Evolutionary conservation across 306 rosid genomes (phyloP), one percentile per base, ranked within the genome.

Genomic region (Calophaca sinica): DNA sequence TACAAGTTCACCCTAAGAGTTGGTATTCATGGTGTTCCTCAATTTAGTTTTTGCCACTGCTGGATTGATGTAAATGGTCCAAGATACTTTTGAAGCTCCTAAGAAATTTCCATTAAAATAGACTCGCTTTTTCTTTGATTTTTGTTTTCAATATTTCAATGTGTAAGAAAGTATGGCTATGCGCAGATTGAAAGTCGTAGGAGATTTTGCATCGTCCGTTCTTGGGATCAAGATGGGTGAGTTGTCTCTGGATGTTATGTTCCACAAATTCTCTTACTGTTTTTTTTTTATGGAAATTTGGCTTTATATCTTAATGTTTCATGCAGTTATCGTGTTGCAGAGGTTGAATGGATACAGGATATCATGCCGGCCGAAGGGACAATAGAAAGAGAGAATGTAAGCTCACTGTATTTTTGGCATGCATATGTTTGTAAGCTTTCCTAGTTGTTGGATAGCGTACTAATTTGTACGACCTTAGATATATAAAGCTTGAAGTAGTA

Each of bases 171-270:
- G 29, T 72, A 66, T 69, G 13, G 42, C 35, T 79, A 55, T 55
- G 59, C 72, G 84, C 97, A 94, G 98, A 86, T 92, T 81, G 97
- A 90, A 87, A 89, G 99, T 85, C 92, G 87, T 46, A 81, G 97
- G 78, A 83, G 99, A 79, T 89, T 92, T 82, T 88, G 72, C 45
- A 90, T 90, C 65, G 67, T 86, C 76, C 89, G 78, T 66, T 87
- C 96, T 44, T 83, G 89, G 97, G 96, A 90, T 81, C 99, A 94
- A 83, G 99, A 94, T 81, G 96, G 99, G 99, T 90, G 72, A 52
- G 96, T 73, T 77, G 75, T 57, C 70, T 67, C 35, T 77, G 29
- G 62, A 61, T 70, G 42, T 52, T 76, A 48, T 76, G 4, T 13
- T 58, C 8, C 33, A 51, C 41, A 41, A 76, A 58, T 73, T 67